These are phyloP conservation scores for Botryosphaeria agaves DNA, from an alignment of 2,329 filamentous ascomycete genomes.

Conservation along the genomic window DNA sequence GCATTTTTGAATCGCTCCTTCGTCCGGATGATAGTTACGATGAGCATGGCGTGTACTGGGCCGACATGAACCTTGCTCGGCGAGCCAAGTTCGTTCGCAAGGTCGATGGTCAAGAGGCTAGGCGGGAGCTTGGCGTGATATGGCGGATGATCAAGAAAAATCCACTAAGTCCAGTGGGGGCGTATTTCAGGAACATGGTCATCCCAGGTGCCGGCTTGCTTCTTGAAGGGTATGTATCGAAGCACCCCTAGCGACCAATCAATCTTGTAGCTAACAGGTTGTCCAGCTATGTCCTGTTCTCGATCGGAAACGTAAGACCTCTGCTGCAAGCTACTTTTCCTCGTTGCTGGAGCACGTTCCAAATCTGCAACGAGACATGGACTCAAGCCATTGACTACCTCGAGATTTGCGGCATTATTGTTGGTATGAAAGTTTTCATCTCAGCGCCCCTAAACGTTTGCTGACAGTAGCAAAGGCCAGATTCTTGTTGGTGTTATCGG, in stretches of 20 bases:
- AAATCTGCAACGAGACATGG: slow-evolving; percentile 64
- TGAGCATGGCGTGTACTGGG: slow-evolving; percentile 76
- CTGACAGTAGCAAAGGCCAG: too few species aligned
- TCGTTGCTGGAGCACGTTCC: slow-evolving; percentile 51
- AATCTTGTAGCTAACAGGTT: slow-evolving; percentile 1
- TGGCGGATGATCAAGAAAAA: slow-evolving; percentile 74
- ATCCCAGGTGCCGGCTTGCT: slow-evolving; percentile 83
- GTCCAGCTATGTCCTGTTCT: slow-evolving; percentile 76
- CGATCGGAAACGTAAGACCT: slow-evolving; percentile 80
- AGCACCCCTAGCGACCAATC: not conserved
- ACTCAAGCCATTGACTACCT: slow-evolving; percentile 73
- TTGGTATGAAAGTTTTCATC: too few species aligned
- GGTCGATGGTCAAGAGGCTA: slow-evolving; percentile 54
- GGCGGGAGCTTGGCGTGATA: slow-evolving; percentile 47
- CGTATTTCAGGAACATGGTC: slow-evolving; percentile 82
- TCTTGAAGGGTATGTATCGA: slow-evolving; percentile 50
- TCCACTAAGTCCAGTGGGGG: slow-evolving; percentile 64
- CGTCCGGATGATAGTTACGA: slow-evolving; percentile 82
- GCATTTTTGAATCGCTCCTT: slow-evolving; percentile 61
- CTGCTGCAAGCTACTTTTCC: slow-evolving; percentile 64
- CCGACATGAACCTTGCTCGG: slow-evolving; percentile 57
- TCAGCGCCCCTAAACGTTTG: too few species aligned
- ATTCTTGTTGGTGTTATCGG: slow-evolving; percentile 67
- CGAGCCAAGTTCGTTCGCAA: slow-evolving; percentile 58
- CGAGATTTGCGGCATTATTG: slow-evolving; percentile 87